These are phyloP conservation scores for Penicillium goetzii DNA, from an alignment of 495 filamentous ascomycete species.

Conservation along the genomic window DNA sequence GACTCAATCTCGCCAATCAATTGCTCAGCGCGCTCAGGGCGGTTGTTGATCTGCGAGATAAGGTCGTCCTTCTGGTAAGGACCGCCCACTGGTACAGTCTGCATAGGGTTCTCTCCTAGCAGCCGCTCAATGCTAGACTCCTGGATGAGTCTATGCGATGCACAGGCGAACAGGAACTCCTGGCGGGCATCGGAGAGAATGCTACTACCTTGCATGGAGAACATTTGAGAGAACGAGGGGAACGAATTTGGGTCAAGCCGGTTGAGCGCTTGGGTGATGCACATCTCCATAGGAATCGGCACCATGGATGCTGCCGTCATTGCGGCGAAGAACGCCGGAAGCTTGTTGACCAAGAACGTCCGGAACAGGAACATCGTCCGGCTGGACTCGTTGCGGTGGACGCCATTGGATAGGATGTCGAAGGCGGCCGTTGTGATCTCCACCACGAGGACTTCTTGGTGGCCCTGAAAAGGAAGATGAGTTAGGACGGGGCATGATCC, in stretches of 20 bases:
- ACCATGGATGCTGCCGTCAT: slow-evolving; percentile 64
- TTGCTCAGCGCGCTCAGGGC: slow-evolving; percentile 71
- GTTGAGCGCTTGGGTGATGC: slow-evolving; percentile 75
- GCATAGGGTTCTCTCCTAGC: slow-evolving; percentile 83
- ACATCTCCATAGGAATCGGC: slow-evolving; percentile 71
- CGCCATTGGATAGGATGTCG: slow-evolving; percentile 83
- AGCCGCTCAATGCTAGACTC: slow-evolving; percentile 78
- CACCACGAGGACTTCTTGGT: slow-evolving; percentile 71
- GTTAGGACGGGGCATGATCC: background rate
- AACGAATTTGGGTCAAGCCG: slow-evolving; percentile 80
- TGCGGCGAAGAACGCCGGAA: slow-evolving; percentile 75
- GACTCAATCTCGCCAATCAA: slow-evolving; percentile 80
- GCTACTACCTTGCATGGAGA: slow-evolving; percentile 73
- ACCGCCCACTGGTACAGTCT: slow-evolving; percentile 73
- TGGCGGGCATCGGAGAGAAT: slow-evolving; percentile 82
- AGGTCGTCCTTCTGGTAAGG: slow-evolving; percentile 78
- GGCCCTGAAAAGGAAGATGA: slow-evolving; percentile 54
- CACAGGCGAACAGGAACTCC: slow-evolving; percentile 92
- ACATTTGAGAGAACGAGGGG: slow-evolving; percentile 78
- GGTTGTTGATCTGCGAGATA: slow-evolving; percentile 70
- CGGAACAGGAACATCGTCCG: slow-evolving; percentile 78
- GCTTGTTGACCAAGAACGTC: slow-evolving; percentile 91
- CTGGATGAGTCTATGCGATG: slow-evolving; percentile 78
- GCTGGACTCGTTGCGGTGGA: slow-evolving; percentile 74
- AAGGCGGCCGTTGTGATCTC: slow-evolving; percentile 88